Base-by-base conservation (phyloP, 495 filamentous ascomycete species). In the Penicillium salamii region DNA sequence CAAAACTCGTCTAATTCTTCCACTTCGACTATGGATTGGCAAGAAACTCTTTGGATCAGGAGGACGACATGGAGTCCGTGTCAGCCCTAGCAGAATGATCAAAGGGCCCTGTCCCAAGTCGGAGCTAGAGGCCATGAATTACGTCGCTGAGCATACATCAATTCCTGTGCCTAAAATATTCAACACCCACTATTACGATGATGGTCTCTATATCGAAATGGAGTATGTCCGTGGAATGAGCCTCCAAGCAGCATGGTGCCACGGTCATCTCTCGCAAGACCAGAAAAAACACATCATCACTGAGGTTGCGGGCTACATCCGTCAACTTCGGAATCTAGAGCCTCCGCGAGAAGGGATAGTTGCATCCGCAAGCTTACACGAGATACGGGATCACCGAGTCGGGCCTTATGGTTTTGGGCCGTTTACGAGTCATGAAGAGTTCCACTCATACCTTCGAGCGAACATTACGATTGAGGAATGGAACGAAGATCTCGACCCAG, bases 391-490 rank as follows among this genome's bases (percentile, higher is more conserved):
- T 36, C 31, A 57, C 36, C 43, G 49, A 24, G 33, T 53, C 14
- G 44, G 54, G 13, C 12, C 11, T 20, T 14, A 7, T 12, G 20
- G 26, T 26, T 53, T 57, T 36, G 54, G 49, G 12, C 54, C 54
- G 3, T 57, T 53, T 37, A 23, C 17, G 7, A 51, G 34, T 8
- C 42, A 52, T 29, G 17, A 39, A 49, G 49, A 26, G 3, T 57
- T 57, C 23, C 54, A 53, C 23, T 48, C 50, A 32, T 58, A 50
- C 32, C 41, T 54, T 26, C 55, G 50, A 15, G 36, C 35, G 15
- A n/a, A 54, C 20, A 14, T 47, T 37, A 29, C 19, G 5, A 19
- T 58, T 19, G 55, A 51, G 36, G 31, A 43, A 9, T 54, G 55
- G 14, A 50, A 35, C 9, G 9, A 54, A 23, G 15, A 26, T 13